Base-by-base conservation (phyloP, 306 rosid species). In the Cyclanthera cordifolia region DNA sequence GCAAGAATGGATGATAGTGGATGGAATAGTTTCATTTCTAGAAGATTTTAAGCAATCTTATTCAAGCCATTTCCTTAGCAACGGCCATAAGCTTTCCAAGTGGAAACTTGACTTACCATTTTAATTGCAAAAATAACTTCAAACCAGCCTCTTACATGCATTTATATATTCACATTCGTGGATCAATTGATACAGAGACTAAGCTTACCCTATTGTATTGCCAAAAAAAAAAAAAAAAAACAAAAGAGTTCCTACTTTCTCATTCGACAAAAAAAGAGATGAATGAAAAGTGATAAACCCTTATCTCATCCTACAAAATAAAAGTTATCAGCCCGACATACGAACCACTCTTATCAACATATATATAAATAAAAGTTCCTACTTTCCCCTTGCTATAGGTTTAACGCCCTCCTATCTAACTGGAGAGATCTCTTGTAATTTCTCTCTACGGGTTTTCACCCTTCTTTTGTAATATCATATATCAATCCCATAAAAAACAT, bases 1-100 rank as follows among this genome's bases (percentile, higher is more conserved):
- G 66, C 66, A n/a, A 77, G 53, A 69, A 60, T 39, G 1, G 25
- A 72, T n/a, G 32, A 68, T 50, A 50, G 47, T 50, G 10, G 45
- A 67, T 46, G 27, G 23, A 24, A 67, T 8, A 23, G 56, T 25
- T 28, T 4, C 57, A 49, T 50, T 49, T 67, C 57, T 8, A 46
- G 15, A 34, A 60, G 65, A 16, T 8, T 28, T 57, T 57, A 28
- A 30, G 32, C 21, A 60, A 28, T 8, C 16, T 8, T 1, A 30
- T 32, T 4, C 39, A 6, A 4, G 39, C 46, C 15, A 58, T 17
- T 60, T 32, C 28, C 67, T 17, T 37, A 32, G 67, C 25, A 59
- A 54, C 15, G 8, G 23, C 65, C 43, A 23, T 20, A 28, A 59
- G 27, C 67, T 39, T 34, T 59, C 67, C 6, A 10, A 9, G 24